phyloP scores from a whole-genome alignment of 306 rosid species.

The Cucumis cinereus region DNA sequence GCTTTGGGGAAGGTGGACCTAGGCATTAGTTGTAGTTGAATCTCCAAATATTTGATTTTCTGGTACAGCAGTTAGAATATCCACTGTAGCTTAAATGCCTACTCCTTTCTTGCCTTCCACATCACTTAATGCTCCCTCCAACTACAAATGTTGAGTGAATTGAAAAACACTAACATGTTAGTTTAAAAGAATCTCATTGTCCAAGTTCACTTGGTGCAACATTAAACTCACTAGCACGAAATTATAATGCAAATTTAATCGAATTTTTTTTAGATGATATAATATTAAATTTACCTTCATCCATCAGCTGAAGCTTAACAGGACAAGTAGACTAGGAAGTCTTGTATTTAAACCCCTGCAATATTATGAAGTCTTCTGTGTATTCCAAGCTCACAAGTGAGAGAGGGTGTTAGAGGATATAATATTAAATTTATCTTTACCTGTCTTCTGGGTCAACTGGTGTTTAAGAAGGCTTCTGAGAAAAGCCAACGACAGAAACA shows the following conservation, averaged over 20 bases:
- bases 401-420: no score
- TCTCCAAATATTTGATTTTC: not conserved
- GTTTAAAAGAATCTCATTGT: not conserved
- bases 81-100: slow-evolving; percentile 3
- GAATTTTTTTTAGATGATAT: no score
- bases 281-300: no score
- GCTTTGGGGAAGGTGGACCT: not conserved
- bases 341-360: no score
- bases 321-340: no score
- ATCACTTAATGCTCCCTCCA: not conserved
- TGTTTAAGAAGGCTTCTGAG: not conserved
- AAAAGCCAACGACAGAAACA: no score
- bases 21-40: not conserved
- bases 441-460: no score
- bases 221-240: not conserved
- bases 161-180: not conserved
- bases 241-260: not conserved
- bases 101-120: not conserved
- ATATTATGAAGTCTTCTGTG: no score
- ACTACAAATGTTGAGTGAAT: not conserved
- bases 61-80: not conserved
- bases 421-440: no score
- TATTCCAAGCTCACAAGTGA: no score
- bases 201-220: not conserved
- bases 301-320: no score